Base-by-base conservation (phyloP, 1,139 yeast species). In the Magnusiomyces magnusii region DNA sequence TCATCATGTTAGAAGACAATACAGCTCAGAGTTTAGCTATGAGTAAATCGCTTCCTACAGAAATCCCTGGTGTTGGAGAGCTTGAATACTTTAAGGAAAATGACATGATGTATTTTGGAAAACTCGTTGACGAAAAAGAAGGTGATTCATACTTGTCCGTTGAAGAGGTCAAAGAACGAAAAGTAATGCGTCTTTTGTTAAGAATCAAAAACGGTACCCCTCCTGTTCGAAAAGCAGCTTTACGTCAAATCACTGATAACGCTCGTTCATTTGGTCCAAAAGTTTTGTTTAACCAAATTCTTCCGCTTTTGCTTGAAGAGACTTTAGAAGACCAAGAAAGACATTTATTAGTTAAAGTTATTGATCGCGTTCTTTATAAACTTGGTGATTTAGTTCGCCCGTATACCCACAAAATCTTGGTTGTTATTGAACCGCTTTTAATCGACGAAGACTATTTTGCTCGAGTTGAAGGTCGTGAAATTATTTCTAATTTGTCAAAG, bases 131-230 rank as follows among this genome's bases (percentile, higher is more conserved):
- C 17, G 70, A 72, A 21, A 71, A 72, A 47, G 66, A 71, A 0
- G 70, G 70, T 9, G 74, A 70, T 27, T 41, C 55, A 25, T 53
- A 53, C 36, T 66, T 83, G 41, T 70, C 83, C 0, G 62, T 75
- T 0, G 84, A 80, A 5, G 92, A 86, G 63, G 72, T 76, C 55
- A 80, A 79, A 58, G 92, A 87, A 64, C 72, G 84, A 15, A 79
- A 80, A 60, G 83, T 88, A 23, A 76, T 87, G 83, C 79, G 80
- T 57, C 73, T 89, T 24, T 72, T 92, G 27, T 73, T 91, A 34
- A 82, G 81, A 64, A 78, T 91, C 55, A 91, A 91, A 67, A 91
- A 92, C 70, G 97, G 97, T 2, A 74, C 84, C 1, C 87, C 87
- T 2, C 72, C 77, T 0, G 76, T 79, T 10, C 77, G 98, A 56